phyloP scores from a whole-genome alignment of 257 asterid genomes.

The Plectranthus barbatus region DNA sequence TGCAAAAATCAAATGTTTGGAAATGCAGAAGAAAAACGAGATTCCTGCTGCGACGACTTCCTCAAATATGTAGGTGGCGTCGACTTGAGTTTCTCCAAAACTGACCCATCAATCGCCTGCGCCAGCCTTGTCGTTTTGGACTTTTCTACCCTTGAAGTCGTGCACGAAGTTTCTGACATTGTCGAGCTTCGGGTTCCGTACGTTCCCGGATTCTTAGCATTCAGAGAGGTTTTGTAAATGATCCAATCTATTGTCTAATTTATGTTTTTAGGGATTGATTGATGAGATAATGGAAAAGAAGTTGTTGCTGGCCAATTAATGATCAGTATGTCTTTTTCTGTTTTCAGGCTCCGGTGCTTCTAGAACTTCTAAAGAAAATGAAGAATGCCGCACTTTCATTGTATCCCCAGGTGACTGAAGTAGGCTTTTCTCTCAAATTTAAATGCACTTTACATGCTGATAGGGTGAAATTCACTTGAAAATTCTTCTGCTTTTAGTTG shows the following conservation, averaged over 20 bases:
- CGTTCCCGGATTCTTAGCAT: constrained; percentile 82
- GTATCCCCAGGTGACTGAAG: constrained; percentile 64
- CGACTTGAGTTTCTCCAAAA: constrained; percentile 77
- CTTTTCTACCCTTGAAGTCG: constrained; percentile 41
- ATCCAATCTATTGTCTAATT: background rate
- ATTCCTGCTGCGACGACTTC: constrained; percentile 9
- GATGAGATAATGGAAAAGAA: background rate
- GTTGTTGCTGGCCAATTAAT: background rate
- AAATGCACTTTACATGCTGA: background rate
- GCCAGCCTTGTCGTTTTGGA: constrained; percentile 76
- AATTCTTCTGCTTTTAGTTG: background rate
- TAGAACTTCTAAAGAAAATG: constrained; percentile 68
- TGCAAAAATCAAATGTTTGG: background rate
- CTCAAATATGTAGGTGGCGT: constrained; percentile 73
- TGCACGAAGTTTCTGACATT: constrained; percentile 54
- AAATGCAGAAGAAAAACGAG: constrained; percentile 16
- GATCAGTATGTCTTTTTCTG: background rate
- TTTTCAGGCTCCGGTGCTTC: constrained; percentile 66
- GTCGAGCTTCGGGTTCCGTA: constrained; percentile 61
- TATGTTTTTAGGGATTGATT: background rate
- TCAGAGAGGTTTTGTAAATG: constrained; percentile 59
- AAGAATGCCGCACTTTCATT: constrained; percentile 34
- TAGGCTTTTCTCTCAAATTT: background rate
- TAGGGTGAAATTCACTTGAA: background rate
- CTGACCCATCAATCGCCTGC: constrained; percentile 69